These are phyloP conservation scores for Fusarium drepaniforme DNA, from an alignment of 2,329 filamentous ascomycete species.

Conservation along the genomic window DNA sequence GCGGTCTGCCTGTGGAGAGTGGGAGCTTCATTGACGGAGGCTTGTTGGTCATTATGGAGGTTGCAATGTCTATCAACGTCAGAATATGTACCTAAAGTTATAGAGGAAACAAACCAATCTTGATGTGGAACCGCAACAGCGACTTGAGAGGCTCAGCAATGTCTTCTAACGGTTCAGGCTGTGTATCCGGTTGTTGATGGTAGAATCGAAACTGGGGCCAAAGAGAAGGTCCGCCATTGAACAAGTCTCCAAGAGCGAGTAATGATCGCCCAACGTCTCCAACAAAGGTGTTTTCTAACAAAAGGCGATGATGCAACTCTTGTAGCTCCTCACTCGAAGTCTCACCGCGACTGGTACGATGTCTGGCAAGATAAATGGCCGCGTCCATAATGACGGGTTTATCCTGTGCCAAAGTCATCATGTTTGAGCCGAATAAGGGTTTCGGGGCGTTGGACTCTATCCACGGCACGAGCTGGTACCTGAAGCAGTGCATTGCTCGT, in stretches of 20 bases:
- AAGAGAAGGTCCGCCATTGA: neutral
- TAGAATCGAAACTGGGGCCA: neutral
- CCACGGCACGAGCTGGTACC: conserved; percentile 29
- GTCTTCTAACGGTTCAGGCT: neutral
- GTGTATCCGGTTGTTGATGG: neutral
- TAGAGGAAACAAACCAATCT: neutral
- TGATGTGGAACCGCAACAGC: neutral
- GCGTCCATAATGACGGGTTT: conserved; percentile 2
- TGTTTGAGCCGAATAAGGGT: neutral
- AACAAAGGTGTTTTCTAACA: neutral
- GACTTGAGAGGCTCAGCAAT: neutral
- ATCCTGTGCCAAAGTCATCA: neutral
- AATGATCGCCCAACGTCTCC: neutral
- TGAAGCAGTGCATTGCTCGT: conserved; percentile 31
- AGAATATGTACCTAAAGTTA: neutral
- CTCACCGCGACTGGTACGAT: neutral
- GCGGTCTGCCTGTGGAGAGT: neutral
- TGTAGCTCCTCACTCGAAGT: neutral
- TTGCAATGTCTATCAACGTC: neutral
- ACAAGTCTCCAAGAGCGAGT: neutral
- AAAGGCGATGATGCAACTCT: neutral
- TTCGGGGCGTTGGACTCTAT: conserved; percentile 22
- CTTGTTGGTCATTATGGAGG: neutral
- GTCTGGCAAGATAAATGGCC: neutral
- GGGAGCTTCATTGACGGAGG: neutral